Conservation (phyloP, 2,329 filamentous ascomycete species). For the Rutstroemia sp. region DNA sequence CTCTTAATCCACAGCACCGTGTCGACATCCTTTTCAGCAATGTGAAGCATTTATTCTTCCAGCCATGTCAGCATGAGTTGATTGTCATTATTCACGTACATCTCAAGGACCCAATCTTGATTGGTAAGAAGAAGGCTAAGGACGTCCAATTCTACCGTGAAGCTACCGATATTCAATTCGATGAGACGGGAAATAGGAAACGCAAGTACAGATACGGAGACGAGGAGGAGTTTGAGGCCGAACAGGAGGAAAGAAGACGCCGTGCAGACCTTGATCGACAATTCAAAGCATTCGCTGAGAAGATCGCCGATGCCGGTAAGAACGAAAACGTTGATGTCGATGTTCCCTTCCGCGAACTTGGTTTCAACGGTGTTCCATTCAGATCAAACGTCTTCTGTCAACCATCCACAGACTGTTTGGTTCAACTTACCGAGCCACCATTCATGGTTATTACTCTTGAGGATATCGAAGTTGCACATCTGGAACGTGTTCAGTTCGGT, state of each 20-base stretch:
- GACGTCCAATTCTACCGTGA: conserved; percentile 98
- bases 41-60: conserved; percentile 97
- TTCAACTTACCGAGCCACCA: conserved; percentile 92
- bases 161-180: conserved; percentile 96
- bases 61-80: conserved; percentile 90
- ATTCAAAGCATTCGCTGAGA: conserved; percentile 94
- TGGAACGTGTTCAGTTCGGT: conserved; percentile 93
- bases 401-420: conserved; percentile 92
- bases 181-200: conserved; percentile 96
- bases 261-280: conserved; percentile 88
- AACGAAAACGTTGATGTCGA: conserved; percentile 89
- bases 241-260: conserved; percentile 90
- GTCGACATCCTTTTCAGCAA: conserved; percentile 97
- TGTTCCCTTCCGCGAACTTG: conserved; percentile 92
- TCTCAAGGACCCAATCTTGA: conserved; percentile 94
- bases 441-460: conserved; percentile 94
- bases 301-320: conserved; percentile 91
- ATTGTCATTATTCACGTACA: conserved; percentile 98
- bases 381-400: conserved; percentile 93
- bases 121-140: conserved; percentile 97
- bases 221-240: conserved; percentile 96
- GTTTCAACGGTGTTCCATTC: conserved; percentile 94
- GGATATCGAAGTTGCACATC: conserved; percentile 91
- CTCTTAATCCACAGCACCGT: conserved; percentile 69
- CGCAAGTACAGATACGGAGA: conserved; percentile 96